Conservation (phyloP, 1,284 basidiomycete genomes). For the Polyporus tsugae region DNA sequence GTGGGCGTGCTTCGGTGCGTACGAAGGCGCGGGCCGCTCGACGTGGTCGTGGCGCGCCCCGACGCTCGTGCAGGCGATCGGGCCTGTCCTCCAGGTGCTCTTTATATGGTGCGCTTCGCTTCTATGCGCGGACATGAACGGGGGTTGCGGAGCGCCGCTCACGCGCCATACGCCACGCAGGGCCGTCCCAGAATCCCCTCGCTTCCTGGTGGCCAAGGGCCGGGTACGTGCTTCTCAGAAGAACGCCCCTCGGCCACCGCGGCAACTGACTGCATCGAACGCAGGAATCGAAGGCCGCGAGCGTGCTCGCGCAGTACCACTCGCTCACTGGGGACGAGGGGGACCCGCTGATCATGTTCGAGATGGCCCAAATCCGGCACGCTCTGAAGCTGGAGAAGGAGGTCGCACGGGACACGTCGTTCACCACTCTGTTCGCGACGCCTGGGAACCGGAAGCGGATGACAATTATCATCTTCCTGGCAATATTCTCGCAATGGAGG, state of each 20-base stretch:
- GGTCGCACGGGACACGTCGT: conserved; percentile 60
- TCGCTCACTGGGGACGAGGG: conserved; percentile 65
- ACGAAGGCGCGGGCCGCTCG: conserved; percentile 52
- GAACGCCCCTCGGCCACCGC: not conserved
- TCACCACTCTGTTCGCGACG: conserved; percentile 64
- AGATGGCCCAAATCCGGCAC: conserved; percentile 77
- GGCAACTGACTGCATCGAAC: not conserved
- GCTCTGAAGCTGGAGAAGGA: conserved; percentile 67
- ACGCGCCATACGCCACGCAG: conserved; percentile 37
- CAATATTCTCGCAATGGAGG: conserved; percentile 79
- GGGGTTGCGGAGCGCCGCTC: not conserved
- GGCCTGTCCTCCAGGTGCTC: conserved; percentile 66
- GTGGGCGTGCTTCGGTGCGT: conserved; percentile 65
- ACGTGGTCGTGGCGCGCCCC: conserved; percentile 76
- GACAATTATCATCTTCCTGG: conserved; percentile 70
- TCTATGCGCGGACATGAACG: not conserved
- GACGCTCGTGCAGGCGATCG: conserved; percentile 70
- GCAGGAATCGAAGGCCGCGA: conserved; percentile 61
- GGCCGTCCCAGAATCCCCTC: conserved; percentile 76
- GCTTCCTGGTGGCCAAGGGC: conserved; percentile 71
- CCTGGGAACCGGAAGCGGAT: conserved; percentile 74
- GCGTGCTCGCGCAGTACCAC: conserved; percentile 72
- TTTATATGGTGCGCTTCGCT: conserved; percentile 53
- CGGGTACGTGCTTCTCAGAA: conserved; percentile 47
- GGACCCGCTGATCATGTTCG: conserved; percentile 74